Evolutionary conservation across 371 early-diverging fungal species (phyloP).

Genomic region (Neoconidiobolus thromboides): DNA sequence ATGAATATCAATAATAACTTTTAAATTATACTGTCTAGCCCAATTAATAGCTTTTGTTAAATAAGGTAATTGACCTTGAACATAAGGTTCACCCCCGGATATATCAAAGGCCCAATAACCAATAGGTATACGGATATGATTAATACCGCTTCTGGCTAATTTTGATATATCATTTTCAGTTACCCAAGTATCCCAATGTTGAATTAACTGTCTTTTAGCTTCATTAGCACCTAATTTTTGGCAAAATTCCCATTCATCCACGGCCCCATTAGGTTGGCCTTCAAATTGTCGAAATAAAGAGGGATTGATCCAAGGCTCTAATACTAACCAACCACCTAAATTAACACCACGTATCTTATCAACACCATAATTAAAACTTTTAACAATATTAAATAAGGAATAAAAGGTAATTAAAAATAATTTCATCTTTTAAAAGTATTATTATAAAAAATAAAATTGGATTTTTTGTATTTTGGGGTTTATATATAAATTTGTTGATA

Average conservation of each 20-base stretch:
- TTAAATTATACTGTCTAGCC: constrained; percentile 42
- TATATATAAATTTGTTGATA: too few species aligned
- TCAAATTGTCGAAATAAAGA: constrained; percentile 41
- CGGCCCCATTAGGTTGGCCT: constrained; percentile 11
- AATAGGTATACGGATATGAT: constrained; percentile 54
- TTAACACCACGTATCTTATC: constrained; percentile 44
- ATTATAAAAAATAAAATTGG: too few species aligned
- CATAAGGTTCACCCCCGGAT: constrained; percentile 29
- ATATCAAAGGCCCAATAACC: constrained; percentile 53
- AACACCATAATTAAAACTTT: background rate
- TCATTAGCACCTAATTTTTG: constrained; percentile 30
- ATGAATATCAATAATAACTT: constrained; percentile 55
- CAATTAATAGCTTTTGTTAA: constrained; percentile 34
- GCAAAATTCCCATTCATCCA: constrained; percentile 49
- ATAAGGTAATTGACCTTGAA: constrained; percentile 29
- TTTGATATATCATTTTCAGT: constrained; percentile 44
- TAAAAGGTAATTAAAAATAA: too few species aligned
- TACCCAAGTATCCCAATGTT: constrained; percentile 45
- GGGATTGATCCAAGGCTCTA: constrained; percentile 55
- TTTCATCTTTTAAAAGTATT: too few species aligned
- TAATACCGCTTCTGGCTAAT: constrained; percentile 37
- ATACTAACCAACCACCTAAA: constrained; percentile 48
- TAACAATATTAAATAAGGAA: too few species aligned
- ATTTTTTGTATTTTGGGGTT: too few species aligned
- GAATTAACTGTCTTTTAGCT: constrained; percentile 21